Conservation (phyloP, 1,284 basidiomycete genomes). For the Ganoderma meredithae region DNA sequence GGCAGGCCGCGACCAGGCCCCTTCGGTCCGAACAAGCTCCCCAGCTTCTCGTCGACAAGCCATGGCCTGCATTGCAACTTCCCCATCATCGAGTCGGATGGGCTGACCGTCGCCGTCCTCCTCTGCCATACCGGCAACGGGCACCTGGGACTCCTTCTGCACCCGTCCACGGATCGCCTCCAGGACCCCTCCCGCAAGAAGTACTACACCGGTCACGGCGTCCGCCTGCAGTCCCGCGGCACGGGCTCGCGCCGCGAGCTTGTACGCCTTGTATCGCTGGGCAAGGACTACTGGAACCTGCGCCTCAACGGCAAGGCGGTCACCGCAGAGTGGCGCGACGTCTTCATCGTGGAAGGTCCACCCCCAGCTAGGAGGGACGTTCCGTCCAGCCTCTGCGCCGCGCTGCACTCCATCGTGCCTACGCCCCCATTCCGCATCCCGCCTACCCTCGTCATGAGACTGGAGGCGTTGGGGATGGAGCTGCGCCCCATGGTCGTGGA, state of each 20-base stretch:
- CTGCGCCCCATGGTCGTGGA: not conserved
- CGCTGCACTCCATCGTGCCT: not conserved
- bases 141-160: slow-evolving; percentile 15
- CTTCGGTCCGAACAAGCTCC: slow-evolving; percentile 8
- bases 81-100: slow-evolving; percentile 7
- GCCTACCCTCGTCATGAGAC: not conserved
- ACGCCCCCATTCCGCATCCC: slow-evolving; percentile 11
- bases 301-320: slow-evolving; percentile 8
- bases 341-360: slow-evolving; percentile 8
- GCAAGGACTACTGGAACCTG: slow-evolving; percentile 5
- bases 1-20: not conserved
- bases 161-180: not conserved
- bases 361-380: not conserved
- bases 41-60: not conserved
- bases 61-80: slow-evolving; percentile 12
- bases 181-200: not conserved
- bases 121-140: not conserved
- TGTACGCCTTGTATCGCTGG: slow-evolving; percentile 6
- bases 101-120: slow-evolving; percentile 11
- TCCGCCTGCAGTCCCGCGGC: not conserved
- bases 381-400: not conserved
- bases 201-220: not conserved
- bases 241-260: not conserved
- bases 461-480: not conserved
- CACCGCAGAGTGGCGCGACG: slow-evolving; percentile 14